Percentiles rank a stretch among this genome's conserved stretches.
phyloP scores from a whole-genome alignment of 1,284 basidiomycete genomes.

The Lentinus polychrous region DNA sequence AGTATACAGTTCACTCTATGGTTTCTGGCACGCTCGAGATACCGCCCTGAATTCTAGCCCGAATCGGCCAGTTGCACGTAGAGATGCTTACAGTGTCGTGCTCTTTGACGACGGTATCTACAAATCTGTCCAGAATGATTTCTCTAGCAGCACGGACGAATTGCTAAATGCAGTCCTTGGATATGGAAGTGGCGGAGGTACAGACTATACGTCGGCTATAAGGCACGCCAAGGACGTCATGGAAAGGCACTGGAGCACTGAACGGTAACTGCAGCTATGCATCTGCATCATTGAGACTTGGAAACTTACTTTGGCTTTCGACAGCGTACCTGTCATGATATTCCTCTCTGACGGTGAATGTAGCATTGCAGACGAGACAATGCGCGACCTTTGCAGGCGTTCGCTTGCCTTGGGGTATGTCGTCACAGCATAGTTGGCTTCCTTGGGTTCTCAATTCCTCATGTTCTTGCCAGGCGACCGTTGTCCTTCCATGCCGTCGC shows the following conservation, averaged over 20 bases:
- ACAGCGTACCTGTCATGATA: slow-evolving; percentile 52
- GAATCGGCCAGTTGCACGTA: slow-evolving; percentile 24
- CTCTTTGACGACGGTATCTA: slow-evolving; percentile 34
- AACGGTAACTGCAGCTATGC: slow-evolving; percentile 32
- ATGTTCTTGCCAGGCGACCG: slow-evolving; percentile 34
- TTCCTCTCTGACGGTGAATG: slow-evolving; percentile 60
- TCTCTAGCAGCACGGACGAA: slow-evolving; percentile 38
- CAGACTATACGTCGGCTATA: slow-evolving; percentile 42
- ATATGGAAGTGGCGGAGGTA: slow-evolving; percentile 32
- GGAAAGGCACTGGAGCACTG: slow-evolving; percentile 46
- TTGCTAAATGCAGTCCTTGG: slow-evolving; percentile 36
- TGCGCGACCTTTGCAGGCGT: slow-evolving; percentile 40
- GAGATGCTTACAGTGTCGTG: slow-evolving; percentile 54
- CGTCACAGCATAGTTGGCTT: not conserved
- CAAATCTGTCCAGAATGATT: slow-evolving; percentile 38
- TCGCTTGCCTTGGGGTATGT: slow-evolving; percentile 44
- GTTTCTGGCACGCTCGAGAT: slow-evolving; percentile 49
- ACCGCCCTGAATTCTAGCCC: slow-evolving; percentile 26
- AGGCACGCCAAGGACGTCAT: slow-evolving; percentile 31
- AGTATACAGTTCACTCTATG: slow-evolving; percentile 45
- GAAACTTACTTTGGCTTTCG: not conserved
- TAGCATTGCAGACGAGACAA: slow-evolving; percentile 28
- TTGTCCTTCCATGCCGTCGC: slow-evolving; percentile 55
- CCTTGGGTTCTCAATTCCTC: not conserved
- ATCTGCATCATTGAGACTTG: not conserved